These are phyloP conservation scores for Hanseniaspora guilliermondii DNA, from an alignment of 805 yeast species.

Conservation along the genomic window DNA sequence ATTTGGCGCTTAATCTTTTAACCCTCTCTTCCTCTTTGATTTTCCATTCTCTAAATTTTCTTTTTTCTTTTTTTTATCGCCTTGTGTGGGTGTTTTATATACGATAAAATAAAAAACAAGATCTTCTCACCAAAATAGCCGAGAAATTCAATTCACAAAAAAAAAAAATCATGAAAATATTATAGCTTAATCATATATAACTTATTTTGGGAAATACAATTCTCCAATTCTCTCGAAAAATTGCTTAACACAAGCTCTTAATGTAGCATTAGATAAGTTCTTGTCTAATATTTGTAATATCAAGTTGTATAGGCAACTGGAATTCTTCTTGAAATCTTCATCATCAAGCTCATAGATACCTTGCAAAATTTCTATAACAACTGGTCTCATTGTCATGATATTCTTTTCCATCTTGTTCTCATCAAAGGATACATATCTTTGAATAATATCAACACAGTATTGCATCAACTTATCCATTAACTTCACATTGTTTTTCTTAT, in stretches of 20 bases:
- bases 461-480: conserved; percentile 40
- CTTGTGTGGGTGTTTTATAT: too few relatives aligned
- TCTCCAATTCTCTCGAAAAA: conserved; percentile 49
- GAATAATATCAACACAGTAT: conserved; percentile 57
- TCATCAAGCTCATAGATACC: conserved; percentile 71
- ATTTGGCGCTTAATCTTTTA: background rate
- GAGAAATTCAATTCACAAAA: background rate
- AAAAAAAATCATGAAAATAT: background rate
- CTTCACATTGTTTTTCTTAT: conserved; percentile 40
- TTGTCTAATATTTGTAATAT: conserved; percentile 50
- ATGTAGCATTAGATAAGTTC: conserved; percentile 31
- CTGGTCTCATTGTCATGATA: conserved; percentile 81
- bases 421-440: conserved; percentile 57
- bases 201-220: conserved; percentile 18
- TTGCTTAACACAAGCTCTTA: conserved; percentile 47
- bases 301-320: conserved; percentile 49
- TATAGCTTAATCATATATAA: background rate
- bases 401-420: conserved; percentile 67
- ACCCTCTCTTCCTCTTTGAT: background rate
- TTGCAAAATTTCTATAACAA: conserved; percentile 73
- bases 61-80: background rate
- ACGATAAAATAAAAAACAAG: too few relatives aligned
- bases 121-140: too few relatives aligned
- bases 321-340: conserved; percentile 47
- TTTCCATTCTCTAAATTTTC: background rate